These are phyloP conservation scores for Saccharomyces hybrid DNA, from an alignment of 1,139 yeast species.

Conservation along the genomic window DNA sequence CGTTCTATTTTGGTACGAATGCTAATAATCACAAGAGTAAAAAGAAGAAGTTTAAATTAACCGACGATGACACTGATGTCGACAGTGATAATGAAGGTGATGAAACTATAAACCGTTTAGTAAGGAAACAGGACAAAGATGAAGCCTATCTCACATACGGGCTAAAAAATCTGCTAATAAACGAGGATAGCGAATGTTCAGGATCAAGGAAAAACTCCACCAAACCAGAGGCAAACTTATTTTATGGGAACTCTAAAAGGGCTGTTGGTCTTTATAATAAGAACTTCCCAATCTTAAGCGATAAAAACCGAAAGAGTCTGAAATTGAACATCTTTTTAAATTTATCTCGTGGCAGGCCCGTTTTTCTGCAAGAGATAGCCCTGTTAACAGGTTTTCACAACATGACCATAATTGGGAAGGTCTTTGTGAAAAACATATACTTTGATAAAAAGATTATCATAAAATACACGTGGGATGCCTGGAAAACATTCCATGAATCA, in stretches of 20 bases:
- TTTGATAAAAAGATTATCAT: constrained; percentile 21
- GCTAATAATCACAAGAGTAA: background rate
- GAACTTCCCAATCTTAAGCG: constrained; percentile 19
- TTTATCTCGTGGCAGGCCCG: constrained; percentile 14
- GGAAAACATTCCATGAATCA: constrained; percentile 19
- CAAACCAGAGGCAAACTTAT: background rate
- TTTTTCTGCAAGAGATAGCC: constrained; percentile 18
- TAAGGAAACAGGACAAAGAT: background rate
- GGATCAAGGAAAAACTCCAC: background rate
- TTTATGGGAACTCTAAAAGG: background rate
- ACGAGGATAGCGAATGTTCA: background rate
- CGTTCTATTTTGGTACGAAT: background rate
- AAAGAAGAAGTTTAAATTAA: constrained; percentile 5
- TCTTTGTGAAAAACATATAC: constrained; percentile 21
- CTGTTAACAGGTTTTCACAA: constrained; percentile 5
- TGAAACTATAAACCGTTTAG: constrained; percentile 1
- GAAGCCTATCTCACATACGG: background rate
- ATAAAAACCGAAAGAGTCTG: constrained; percentile 15
- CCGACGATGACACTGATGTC: constrained; percentile 7
- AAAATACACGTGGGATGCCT: constrained; percentile 20
- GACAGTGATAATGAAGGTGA: constrained; percentile 3
- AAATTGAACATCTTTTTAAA: constrained; percentile 18
- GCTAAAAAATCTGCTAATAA: background rate
- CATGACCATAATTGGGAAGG: constrained; percentile 14
- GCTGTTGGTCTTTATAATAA: constrained; percentile 5